Conservation (phyloP, 208 protist genomes). For the Crithidia brevicula region DNA sequence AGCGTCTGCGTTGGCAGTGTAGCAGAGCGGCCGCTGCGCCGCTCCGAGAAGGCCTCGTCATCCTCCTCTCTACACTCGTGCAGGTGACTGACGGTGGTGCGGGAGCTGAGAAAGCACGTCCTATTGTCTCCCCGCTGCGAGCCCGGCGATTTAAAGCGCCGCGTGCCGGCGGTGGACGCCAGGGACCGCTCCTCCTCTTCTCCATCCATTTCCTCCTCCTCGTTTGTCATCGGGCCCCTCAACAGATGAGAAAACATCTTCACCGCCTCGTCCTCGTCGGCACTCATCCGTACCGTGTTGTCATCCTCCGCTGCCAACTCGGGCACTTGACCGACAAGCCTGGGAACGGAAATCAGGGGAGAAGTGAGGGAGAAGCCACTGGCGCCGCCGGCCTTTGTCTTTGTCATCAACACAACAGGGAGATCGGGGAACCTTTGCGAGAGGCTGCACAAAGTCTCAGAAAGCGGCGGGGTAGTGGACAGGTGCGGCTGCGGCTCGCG, state of each 20-base stretch:
- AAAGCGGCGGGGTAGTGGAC: not conserved
- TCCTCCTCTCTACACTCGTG: not conserved
- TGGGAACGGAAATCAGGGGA: not conserved
- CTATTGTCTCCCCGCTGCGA: not conserved
- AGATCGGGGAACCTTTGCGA: conserved; percentile 10
- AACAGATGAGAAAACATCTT: not conserved
- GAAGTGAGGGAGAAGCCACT: conserved; percentile 1
- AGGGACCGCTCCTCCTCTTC: not conserved
- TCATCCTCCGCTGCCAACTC: conserved; percentile 5
- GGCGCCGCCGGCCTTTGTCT: not conserved
- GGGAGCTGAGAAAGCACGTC: conserved; percentile 3
- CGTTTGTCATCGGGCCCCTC: not conserved
- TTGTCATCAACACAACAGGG: not conserved
- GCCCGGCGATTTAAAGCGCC: not conserved
- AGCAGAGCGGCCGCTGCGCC: not conserved
- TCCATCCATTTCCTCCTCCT: too few species aligned
- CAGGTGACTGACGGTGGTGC: not conserved
- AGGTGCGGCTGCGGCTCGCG: not conserved
- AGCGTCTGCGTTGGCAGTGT: not conserved
- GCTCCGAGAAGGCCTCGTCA: not conserved
- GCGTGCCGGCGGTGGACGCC: conserved; percentile 10
- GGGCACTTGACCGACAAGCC: not conserved
- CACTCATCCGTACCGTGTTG: conserved; percentile 8
- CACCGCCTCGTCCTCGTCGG: not conserved
- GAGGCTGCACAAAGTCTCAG: not conserved